These are phyloP conservation scores for Ilex paraguariensis DNA, from an alignment of 305 asterid species.

Conservation along the genomic window DNA sequence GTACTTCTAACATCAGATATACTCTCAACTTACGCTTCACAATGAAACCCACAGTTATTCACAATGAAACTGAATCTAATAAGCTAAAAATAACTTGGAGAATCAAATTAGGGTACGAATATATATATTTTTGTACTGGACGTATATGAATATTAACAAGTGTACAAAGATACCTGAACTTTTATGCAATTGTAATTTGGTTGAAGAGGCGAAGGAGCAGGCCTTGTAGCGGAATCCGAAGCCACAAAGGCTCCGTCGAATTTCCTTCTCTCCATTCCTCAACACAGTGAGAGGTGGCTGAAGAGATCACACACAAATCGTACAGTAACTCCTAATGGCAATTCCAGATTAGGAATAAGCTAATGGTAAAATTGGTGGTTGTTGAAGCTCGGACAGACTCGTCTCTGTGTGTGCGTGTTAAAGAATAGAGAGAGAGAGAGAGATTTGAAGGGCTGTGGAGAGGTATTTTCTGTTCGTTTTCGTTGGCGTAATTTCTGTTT, in stretches of 20 bases:
- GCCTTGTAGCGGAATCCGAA: constrained; percentile 8
- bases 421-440: too few species aligned
- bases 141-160: neutral
- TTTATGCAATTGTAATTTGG: constrained; percentile 35
- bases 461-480: too few species aligned
- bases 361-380: too few species aligned
- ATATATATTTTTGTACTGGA: neutral
- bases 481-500: too few species aligned
- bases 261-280: constrained; percentile 40
- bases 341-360: too few species aligned
- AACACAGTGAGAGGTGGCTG: neutral
- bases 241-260: constrained; percentile 31
- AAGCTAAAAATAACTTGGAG: too few species aligned
- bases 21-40: neutral
- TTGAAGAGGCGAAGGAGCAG: constrained; percentile 21
- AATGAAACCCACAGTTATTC: neutral
- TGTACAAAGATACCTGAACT: constrained; percentile 26
- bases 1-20: neutral
- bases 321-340: too few species aligned
- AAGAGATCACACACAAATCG: too few species aligned
- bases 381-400: too few species aligned
- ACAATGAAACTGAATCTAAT: neutral
- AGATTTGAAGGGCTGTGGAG: too few species aligned
- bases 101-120: neutral
- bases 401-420: too few species aligned